Evolutionary conservation across 495 filamentous ascomycete genomes (phyloP).

Genomic region (Glarea lozoyensis): DNA sequence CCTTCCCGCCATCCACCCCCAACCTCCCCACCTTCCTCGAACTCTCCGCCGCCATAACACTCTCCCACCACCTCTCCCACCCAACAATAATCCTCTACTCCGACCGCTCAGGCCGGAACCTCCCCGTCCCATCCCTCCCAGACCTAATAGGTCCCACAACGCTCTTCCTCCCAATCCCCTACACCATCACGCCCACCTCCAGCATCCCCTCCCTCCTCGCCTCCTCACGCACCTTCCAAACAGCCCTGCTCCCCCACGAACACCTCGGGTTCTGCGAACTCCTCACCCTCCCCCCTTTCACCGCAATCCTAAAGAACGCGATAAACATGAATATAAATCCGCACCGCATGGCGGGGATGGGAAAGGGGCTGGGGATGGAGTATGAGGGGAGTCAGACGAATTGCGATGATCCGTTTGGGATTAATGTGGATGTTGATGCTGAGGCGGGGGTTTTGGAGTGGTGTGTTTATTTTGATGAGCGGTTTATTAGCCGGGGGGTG

Average conservation of each 20-base stretch:
- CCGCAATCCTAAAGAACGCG: too few species aligned
- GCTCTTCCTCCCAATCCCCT: neutral
- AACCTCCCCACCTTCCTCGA: neutral
- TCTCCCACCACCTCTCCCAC: neutral
- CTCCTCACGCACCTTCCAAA: neutral
- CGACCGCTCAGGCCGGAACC: neutral
- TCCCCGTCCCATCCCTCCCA: neutral
- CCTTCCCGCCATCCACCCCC: neutral
- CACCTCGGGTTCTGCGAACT: too few species aligned
- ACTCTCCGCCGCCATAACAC: neutral
- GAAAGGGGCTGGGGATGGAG: neutral
- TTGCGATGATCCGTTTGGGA: neutral
- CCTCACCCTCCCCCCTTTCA: too few species aligned
- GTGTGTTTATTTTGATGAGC: neutral
- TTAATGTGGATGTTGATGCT: neutral
- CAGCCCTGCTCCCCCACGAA: neutral
- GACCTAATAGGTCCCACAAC: neutral
- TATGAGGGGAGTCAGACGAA: neutral
- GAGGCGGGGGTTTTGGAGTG: neutral
- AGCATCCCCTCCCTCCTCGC: neutral
- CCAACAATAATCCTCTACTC: neutral
- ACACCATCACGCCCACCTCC: neutral
- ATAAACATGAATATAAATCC: neutral
- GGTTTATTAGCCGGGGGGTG: neutral
- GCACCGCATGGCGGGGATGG: neutral